Evolutionary conservation across 2,329 filamentous ascomycete genomes (phyloP).

Genomic region (Botrytis fabae): DNA sequence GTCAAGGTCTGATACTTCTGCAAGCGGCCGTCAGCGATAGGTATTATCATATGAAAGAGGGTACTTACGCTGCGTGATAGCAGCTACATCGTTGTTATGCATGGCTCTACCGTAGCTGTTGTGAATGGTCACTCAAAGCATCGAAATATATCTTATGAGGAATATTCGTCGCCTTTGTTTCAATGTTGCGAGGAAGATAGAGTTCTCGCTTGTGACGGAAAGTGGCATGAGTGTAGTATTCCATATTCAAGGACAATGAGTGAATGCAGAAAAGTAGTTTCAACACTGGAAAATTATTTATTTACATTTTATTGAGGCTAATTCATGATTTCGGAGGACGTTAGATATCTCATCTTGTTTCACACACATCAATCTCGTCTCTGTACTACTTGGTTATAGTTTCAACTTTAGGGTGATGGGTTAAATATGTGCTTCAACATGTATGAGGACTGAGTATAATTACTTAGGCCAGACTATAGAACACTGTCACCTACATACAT

Average conservation of each 20-base stretch:
- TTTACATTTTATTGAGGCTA: not conserved
- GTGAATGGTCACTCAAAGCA: not conserved
- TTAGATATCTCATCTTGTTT: not conserved
- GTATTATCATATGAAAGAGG: not conserved
- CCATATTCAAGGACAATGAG: not conserved
- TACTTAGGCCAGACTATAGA: not conserved
- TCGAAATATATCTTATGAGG: not conserved
- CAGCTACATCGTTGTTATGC: conserved; percentile 33
- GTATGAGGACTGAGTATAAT: not conserved
- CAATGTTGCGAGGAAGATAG: conserved; percentile 15
- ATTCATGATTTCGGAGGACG: not conserved
- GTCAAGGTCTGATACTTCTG: conserved; percentile 37
- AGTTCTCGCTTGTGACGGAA: conserved; percentile 14
- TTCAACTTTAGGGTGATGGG: not conserved
- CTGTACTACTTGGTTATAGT: conserved; percentile 3
- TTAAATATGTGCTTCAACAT: conserved; percentile 7
- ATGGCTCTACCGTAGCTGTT: conserved; percentile 27
- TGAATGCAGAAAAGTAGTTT: not conserved
- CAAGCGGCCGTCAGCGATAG: conserved; percentile 26
- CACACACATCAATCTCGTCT: not conserved
- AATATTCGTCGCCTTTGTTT: not conserved
- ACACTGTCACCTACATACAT: not conserved
- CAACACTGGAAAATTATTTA: not conserved
- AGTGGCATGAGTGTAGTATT: conserved; percentile 16
- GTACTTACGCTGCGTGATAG: conserved; percentile 34